Conservation (phyloP, 202 grass and related monocot species). For the Eragrostis tef region DNA sequence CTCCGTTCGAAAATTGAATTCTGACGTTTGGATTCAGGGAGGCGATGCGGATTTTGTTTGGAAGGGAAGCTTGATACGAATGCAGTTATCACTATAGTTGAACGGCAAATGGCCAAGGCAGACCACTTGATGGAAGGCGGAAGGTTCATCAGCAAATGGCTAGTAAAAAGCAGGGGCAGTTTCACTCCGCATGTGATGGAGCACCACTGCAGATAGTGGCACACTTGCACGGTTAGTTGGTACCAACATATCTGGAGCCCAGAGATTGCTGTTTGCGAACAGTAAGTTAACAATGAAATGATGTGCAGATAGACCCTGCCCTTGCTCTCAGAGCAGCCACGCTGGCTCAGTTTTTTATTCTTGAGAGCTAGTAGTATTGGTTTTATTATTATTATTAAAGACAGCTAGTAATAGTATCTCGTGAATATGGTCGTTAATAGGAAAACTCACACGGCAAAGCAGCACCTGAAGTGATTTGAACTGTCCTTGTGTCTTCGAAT, state of each 20-base stretch:
- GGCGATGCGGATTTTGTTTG: too few species aligned
- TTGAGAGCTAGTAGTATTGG: neutral
- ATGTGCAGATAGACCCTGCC: neutral
- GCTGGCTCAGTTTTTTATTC: slow-evolving; percentile 5
- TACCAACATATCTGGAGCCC: neutral
- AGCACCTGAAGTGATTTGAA: slow-evolving; percentile 1
- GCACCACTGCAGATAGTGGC: neutral
- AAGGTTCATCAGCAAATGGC: neutral
- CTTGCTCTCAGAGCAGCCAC: neutral
- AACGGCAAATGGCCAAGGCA: neutral
- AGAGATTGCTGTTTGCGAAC: slow-evolving; percentile 23
- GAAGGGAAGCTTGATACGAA: too few species aligned
- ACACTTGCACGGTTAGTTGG: neutral
- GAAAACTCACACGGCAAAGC: neutral
- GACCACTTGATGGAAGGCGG: neutral
- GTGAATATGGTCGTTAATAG: neutral
- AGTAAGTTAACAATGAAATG: slow-evolving; percentile 9
- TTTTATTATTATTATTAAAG: too few species aligned
- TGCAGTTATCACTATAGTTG: neutral
- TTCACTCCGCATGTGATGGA: neutral
- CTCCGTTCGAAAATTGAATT: neutral
- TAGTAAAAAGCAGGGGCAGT: neutral
- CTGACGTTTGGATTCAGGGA: too few species aligned
- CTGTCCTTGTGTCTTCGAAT: neutral
- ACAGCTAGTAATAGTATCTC: neutral